Evolutionary conservation across 768 basidiomycete species (phyloP).

Genomic region (Suillus placidus): DNA sequence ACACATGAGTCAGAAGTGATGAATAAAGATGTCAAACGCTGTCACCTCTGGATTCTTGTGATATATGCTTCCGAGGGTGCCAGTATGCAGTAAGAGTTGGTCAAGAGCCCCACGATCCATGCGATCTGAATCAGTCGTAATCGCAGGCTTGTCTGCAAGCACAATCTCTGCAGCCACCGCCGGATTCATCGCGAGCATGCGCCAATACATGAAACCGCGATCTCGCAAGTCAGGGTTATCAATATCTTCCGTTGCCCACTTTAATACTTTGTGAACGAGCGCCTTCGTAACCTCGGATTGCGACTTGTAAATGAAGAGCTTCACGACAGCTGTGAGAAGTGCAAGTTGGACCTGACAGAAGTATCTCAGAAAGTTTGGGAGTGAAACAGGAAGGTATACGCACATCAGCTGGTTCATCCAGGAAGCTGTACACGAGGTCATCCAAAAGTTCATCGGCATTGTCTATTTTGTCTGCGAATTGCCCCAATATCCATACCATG

Average conservation of each 20-base stretch:
- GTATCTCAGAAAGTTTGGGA: not conserved
- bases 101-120: slow-evolving; percentile 98
- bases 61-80: slow-evolving; percentile 93
- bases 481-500: slow-evolving; percentile 98
- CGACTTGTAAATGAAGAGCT: slow-evolving; percentile 91
- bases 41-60: slow-evolving; percentile 94
- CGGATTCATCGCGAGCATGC: slow-evolving; percentile 92
- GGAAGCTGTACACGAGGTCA: slow-evolving; percentile 83
- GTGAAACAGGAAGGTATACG: slow-evolving; percentile 21
- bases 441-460: slow-evolving; percentile 96
- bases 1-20: slow-evolving; percentile 18
- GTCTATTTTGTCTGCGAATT: slow-evolving; percentile 94
- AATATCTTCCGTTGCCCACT: slow-evolving; percentile 96
- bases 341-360: slow-evolving; percentile 85
- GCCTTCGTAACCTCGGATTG: slow-evolving; percentile 83
- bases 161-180: slow-evolving; percentile 88
- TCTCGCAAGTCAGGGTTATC: slow-evolving; percentile 98
- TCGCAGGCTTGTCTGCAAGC: slow-evolving; percentile 89
- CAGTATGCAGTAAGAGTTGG: slow-evolving; percentile 91
- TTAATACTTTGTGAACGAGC: slow-evolving; percentile 91
- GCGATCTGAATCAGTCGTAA: slow-evolving; percentile 96
- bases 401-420: slow-evolving; percentile 94
- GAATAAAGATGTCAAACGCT: not conserved
- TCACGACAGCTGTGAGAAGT: slow-evolving; percentile 91
- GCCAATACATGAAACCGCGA: slow-evolving; percentile 99